A percentile compares a stretch with the other conserved stretches of the same genome.
Conservation (phyloP, 768 basidiomycete species). For the Lactarius hengduanensis region DNA sequence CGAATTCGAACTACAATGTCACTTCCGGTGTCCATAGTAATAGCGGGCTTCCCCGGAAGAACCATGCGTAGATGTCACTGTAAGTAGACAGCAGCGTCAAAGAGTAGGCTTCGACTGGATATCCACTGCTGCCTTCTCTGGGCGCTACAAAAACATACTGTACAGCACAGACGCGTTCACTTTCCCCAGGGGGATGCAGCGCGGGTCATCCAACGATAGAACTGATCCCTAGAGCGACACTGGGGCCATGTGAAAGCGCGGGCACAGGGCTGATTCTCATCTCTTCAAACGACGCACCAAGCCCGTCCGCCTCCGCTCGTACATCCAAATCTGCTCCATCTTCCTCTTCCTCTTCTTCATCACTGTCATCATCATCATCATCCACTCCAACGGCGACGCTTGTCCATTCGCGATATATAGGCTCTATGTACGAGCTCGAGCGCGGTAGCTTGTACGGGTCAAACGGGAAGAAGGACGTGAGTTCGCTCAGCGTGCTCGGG, state of each 20-base stretch:
- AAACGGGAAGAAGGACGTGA: slow-evolving; percentile 97
- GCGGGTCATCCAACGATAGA: slow-evolving; percentile 10
- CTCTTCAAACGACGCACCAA: slow-evolving; percentile 68
- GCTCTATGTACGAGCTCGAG: slow-evolving; percentile 73
- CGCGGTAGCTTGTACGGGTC: slow-evolving; percentile 92
- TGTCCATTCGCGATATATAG: slow-evolving; percentile 88
- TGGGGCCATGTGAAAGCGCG: background rate
- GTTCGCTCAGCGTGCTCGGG: slow-evolving; percentile 47
- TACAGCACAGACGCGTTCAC: background rate
- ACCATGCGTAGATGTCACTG: background rate
- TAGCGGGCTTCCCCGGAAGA: background rate
- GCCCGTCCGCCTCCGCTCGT: slow-evolving; percentile 44
- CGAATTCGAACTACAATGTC: background rate
- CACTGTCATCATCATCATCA: slow-evolving; percentile 62
- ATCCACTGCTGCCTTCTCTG: background rate
- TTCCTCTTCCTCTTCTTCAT: slow-evolving; percentile 44
- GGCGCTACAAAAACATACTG: background rate
- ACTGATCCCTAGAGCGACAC: slow-evolving; percentile 16
- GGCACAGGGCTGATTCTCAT: slow-evolving; percentile 79
- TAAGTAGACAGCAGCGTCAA: background rate
- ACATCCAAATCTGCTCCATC: slow-evolving; percentile 11
- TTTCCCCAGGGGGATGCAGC: background rate
- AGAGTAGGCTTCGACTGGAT: background rate
- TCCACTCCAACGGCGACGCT: slow-evolving; percentile 69
- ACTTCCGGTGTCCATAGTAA: background rate